Evolutionary conservation across 331 rosid species (phyloP).

Genomic region (Erythrophleum ivorense): DNA sequence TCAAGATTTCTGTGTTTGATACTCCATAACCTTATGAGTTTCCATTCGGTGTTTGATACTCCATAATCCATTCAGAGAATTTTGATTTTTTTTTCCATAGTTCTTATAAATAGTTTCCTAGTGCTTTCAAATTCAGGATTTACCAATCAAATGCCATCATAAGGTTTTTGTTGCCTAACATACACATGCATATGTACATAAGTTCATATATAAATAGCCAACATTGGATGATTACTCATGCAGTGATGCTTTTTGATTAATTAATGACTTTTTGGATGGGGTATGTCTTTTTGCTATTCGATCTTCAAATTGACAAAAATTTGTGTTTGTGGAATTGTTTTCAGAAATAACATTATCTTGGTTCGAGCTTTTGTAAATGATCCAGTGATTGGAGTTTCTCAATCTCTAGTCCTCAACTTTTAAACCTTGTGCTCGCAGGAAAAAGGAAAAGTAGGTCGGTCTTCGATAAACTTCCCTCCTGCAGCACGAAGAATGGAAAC

Average conservation of each 20-base stretch:
- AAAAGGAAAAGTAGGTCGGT: slow-evolving; percentile 43
- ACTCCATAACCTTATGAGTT: neutral
- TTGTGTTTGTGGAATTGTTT: slow-evolving; percentile 1
- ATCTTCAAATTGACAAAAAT: neutral
- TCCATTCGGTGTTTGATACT: neutral
- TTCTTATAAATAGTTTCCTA: neutral
- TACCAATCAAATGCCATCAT: neutral
- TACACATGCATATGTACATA: neutral
- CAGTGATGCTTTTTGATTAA: neutral
- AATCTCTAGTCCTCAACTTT: neutral
- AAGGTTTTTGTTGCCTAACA: slow-evolving; percentile 16
- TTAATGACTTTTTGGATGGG: neutral
- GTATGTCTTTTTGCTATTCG: neutral
- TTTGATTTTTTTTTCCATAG: neutral
- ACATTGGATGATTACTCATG: neutral
- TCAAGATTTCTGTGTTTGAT: neutral
- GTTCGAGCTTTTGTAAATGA: neutral
- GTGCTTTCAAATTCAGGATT: neutral
- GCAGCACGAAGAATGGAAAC: slow-evolving; percentile 99
- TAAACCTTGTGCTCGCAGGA: slow-evolving; percentile 53
- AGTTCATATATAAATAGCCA: slow-evolving; percentile 6
- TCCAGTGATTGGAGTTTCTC: neutral
- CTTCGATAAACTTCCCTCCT: slow-evolving; percentile 63
- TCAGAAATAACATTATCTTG: neutral
- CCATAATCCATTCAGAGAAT: neutral